Evolutionary conservation across 139 green algal species (phyloP).

Genomic region (Astrephomene gubernaculifera): DNA sequence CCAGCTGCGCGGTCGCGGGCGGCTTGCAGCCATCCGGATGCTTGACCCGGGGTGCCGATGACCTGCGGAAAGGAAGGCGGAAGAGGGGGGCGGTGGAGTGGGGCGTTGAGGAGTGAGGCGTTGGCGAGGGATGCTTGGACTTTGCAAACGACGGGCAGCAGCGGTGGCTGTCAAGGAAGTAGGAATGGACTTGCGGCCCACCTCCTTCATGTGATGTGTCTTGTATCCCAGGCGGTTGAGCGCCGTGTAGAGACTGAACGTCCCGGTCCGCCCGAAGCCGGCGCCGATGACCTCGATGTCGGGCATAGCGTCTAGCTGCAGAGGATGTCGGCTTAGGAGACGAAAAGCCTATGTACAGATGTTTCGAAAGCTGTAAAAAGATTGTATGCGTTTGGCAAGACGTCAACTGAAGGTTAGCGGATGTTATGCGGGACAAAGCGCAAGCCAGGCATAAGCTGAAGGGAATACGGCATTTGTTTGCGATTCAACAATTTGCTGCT

Average conservation of each 20-base stretch:
- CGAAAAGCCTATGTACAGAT: too few relatives aligned
- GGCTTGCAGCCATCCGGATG: background rate
- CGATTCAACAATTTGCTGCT: too few relatives aligned
- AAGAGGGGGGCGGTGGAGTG: background rate
- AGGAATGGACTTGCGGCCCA: background rate
- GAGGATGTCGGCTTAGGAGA: too few relatives aligned
- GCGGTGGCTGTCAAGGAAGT: too few relatives aligned
- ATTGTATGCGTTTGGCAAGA: too few relatives aligned
- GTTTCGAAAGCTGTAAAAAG: too few relatives aligned
- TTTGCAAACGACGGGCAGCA: background rate
- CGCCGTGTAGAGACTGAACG: background rate
- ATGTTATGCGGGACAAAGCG: too few relatives aligned
- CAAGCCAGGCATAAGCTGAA: too few relatives aligned
- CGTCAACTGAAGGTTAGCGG: too few relatives aligned
- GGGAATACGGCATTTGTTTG: too few relatives aligned
- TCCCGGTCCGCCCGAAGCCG: background rate
- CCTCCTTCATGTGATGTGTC: background rate
- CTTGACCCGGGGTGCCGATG: background rate
- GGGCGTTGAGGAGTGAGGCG: background rate
- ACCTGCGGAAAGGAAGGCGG: background rate
- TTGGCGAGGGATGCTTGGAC: too few relatives aligned
- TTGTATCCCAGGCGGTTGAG: background rate
- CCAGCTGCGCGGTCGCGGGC: background rate
- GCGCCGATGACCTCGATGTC: conserved; percentile 5
- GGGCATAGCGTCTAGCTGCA: background rate